phyloP scores from a whole-genome alignment of 2,329 filamentous ascomycete genomes.

The Zelopaecilomyces penicillatus region DNA sequence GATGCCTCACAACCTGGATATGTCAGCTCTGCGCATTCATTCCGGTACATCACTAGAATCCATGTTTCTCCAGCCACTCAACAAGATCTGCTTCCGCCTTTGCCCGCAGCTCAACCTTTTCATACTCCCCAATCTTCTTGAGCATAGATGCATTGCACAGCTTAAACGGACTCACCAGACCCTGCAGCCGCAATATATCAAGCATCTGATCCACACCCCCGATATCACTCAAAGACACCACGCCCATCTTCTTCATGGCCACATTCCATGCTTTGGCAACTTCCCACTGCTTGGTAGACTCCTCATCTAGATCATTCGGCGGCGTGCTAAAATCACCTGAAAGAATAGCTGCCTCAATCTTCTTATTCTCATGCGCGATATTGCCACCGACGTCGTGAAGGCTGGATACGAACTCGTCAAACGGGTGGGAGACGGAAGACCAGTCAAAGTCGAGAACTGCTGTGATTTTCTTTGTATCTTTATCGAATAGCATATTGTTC shows the following conservation, averaged over 20 bases:
- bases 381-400: conserved; percentile 8
- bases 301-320: neutral
- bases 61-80: neutral
- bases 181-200: neutral
- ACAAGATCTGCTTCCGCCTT: neutral
- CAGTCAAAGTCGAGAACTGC: conserved; percentile 22
- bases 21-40: too few species aligned
- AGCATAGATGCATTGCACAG: neutral
- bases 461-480: conserved; percentile 12
- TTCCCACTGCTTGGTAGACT: neutral
- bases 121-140: neutral
- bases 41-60: too few species aligned
- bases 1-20: too few species aligned
- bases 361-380: too few species aligned
- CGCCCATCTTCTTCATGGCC: neutral
- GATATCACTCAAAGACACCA: neutral
- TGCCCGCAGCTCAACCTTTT: neutral
- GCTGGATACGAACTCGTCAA: conserved; percentile 16
- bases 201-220: neutral
- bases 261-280: neutral
- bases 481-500: conserved; percentile 20
- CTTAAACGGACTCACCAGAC: neutral
- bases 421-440: conserved; percentile 15
- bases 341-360: neutral
- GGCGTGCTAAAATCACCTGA: neutral